Percentiles rank a stretch among this genome's conserved stretches.
Evolutionary conservation across 139 green algal species (phyloP).

Genomic region (Coccomyxa sp.): DNA sequence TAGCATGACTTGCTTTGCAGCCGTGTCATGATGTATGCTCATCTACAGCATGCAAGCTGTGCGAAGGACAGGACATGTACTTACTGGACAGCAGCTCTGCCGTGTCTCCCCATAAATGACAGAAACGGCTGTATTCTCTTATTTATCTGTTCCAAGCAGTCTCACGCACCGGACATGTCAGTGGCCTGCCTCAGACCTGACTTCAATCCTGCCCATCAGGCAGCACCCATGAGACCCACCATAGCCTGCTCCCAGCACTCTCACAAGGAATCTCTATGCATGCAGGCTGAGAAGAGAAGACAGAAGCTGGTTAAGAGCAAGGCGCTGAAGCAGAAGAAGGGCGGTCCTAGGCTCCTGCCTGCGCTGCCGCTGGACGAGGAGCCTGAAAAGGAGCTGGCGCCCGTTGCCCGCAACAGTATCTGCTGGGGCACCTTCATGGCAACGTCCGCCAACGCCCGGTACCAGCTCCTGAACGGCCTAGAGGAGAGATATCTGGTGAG

Average conservation of each 20-base stretch:
- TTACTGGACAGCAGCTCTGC: not conserved
- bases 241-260: not conserved
- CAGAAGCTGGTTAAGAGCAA: not conserved
- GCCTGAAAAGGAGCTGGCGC: constrained; percentile 11
- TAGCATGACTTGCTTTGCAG: not conserved
- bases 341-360: not conserved
- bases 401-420: constrained; percentile 23
- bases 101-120: not conserved
- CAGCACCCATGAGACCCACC: not conserved
- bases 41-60: not conserved
- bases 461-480: constrained; percentile 27
- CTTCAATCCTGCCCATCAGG: not conserved
- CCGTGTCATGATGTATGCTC: not conserved
- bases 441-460: constrained; percentile 18
- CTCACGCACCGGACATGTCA: no score
- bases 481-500: constrained; percentile 25
- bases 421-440: constrained; percentile 26
- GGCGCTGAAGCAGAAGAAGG: not conserved
- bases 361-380: not conserved
- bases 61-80: not conserved
- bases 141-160: no score
- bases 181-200: no score
- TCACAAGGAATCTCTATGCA: no score
- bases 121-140: no score
- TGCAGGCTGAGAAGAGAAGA: not conserved